Conservation (phyloP, 2,329 filamentous ascomycete species). For the Samsoniella hepiali region DNA sequence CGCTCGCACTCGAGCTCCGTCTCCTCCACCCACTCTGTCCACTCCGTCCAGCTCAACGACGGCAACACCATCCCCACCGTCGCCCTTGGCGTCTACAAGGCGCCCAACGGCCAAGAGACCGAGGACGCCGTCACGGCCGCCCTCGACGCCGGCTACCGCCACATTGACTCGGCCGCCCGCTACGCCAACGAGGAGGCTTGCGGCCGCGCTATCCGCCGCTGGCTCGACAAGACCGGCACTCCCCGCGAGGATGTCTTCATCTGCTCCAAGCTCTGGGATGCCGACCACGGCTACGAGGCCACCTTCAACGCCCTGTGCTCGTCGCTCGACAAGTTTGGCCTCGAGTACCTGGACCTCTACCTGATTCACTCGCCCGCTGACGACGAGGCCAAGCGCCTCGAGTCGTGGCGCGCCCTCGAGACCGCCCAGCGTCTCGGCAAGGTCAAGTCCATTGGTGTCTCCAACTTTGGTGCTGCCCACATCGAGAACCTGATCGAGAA, state of each 20-base stretch:
- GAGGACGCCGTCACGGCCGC: conserved; percentile 58
- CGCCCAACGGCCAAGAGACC: conserved; percentile 53
- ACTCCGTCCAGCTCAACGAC: conserved; percentile 64
- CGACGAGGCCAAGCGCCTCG: conserved; percentile 62
- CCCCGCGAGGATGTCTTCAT: conserved; percentile 67
- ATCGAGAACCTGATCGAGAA: conserved; percentile 54
- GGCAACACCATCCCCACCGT: conserved; percentile 62
- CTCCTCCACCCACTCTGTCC: conserved; percentile 27
- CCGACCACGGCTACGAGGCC: conserved; percentile 41
- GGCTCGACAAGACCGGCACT: conserved; percentile 58
- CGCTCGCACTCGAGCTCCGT: conserved; percentile 28
- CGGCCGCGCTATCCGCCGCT: conserved; percentile 67
- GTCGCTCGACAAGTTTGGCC: conserved; percentile 60
- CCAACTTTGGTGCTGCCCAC: conserved; percentile 70
- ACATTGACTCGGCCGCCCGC: conserved; percentile 53
- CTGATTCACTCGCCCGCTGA: conserved; percentile 64
- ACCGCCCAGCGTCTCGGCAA: conserved; percentile 63
- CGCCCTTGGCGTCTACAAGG: conserved; percentile 47
- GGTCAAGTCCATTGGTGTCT: conserved; percentile 69
- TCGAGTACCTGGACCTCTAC: conserved; percentile 73
- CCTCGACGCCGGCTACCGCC: conserved; percentile 54
- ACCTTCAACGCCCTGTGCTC: conserved; percentile 61
- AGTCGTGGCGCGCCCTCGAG: conserved; percentile 71
- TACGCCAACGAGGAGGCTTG: conserved; percentile 68
- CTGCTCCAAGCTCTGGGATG: conserved; percentile 64